These are phyloP conservation scores for Piper longum DNA, from an alignment of 164 flowering plant species.

Conservation along the genomic window DNA sequence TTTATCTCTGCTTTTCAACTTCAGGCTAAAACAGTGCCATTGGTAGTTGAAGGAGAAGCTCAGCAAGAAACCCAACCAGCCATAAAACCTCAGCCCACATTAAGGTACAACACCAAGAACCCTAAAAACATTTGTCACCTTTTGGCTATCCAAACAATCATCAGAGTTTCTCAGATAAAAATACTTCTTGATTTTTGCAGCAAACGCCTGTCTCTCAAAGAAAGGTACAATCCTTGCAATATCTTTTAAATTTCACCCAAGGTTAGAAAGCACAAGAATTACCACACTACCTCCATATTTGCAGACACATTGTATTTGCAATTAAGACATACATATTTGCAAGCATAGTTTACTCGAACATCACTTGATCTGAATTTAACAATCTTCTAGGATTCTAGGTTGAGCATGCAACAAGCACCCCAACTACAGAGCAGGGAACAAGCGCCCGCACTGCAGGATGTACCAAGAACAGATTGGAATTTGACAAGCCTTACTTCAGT, in stretches of 20 bases:
- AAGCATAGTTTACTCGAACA: neutral
- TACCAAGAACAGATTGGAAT: neutral
- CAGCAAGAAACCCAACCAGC: conserved; percentile 9
- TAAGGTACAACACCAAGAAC: conserved; percentile 8
- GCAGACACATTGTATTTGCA: neutral
- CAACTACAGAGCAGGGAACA: neutral
- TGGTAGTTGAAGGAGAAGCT: conserved; percentile 18
- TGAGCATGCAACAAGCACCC: neutral
- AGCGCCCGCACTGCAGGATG: neutral
- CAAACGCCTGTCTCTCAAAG: conserved; percentile 14
- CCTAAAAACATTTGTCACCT: neutral
- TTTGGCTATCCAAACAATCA: neutral
- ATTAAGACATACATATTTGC: neutral
- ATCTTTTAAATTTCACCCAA: neutral
- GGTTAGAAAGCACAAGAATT: neutral
- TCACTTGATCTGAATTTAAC: neutral
- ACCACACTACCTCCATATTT: neutral
- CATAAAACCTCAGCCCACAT: conserved; percentile 15
- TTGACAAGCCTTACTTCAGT: neutral
- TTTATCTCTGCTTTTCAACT: neutral
- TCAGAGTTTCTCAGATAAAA: neutral
- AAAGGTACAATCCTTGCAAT: conserved; percentile 11
- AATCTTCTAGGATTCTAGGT: neutral
- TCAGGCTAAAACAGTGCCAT: conserved; percentile 41
- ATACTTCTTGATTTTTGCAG: neutral